Evolutionary conservation across 331 rosid genomes (phyloP).

Genomic region (Cydonia oblonga): DNA sequence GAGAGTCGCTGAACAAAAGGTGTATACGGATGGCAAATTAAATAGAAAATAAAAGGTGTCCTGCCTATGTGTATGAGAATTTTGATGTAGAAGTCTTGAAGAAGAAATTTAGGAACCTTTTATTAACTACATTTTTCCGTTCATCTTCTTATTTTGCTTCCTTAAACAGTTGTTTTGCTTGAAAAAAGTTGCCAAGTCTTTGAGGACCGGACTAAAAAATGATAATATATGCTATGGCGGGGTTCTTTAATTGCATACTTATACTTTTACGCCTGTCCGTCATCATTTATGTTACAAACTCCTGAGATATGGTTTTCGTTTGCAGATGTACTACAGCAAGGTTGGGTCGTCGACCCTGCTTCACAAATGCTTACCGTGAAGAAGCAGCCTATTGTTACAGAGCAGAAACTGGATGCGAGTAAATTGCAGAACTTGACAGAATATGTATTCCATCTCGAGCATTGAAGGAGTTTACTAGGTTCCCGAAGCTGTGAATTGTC

Average conservation of each 20-base stretch:
- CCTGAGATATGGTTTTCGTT: neutral
- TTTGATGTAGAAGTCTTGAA: neutral
- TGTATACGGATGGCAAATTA: neutral
- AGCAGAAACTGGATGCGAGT: conserved; percentile 71
- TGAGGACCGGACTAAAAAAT: too few relatives aligned
- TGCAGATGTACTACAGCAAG: conserved; percentile 56
- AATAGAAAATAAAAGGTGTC: neutral
- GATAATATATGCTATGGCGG: neutral
- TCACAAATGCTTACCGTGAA: conserved; percentile 67
- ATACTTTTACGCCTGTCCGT: neutral
- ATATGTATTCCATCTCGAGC: conserved; percentile 76
- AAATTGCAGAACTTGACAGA: conserved; percentile 83
- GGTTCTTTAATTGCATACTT: neutral
- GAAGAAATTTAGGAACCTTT: neutral
- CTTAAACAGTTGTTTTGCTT: neutral
- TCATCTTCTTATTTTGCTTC: neutral
- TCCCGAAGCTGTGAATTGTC: neutral
- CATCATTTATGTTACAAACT: neutral
- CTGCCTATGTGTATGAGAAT: neutral
- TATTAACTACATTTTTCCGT: neutral
- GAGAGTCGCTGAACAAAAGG: neutral
- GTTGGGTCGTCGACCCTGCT: conserved; percentile 66
- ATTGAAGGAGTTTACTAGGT: conserved; percentile 14
- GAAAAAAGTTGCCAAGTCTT: neutral
- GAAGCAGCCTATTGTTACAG: conserved; percentile 49